Base-by-base conservation (phyloP, 805 yeast species). In the Lachancea quebecensis region DNA sequence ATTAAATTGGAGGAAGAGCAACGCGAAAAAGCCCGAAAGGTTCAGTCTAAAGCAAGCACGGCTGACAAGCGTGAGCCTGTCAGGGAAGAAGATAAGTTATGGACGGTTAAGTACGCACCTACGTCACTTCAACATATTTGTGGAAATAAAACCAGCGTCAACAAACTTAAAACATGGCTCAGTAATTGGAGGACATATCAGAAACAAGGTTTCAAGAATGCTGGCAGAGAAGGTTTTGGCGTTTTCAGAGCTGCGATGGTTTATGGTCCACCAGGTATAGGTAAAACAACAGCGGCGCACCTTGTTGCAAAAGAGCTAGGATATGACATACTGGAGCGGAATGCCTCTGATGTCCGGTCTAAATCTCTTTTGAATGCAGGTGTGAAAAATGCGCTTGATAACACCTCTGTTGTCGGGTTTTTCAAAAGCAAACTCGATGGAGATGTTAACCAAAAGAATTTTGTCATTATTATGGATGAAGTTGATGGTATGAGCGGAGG, bases 401-500 rank as follows among this genome's bases (percentile, higher is more conserved):
- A 89, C 59, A 81, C 89, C 14, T 87, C 97, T 0, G 82, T 93
- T 12, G 78, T 79, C 43, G 95, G 96, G 0, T 87, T 70, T 59
- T 82, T 87, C 67, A 69, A 74, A 44, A 58, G 63, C 28, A 56
- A 54, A 9, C 49, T 49, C 4, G 50, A 44, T 6, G 53, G 53
- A 10, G 59, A 58, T 14, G 50, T 43, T 2, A 75, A 78, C 52
- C 71, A 75, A 39, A 73, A 75, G 42, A 81, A 77, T 49, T 81
- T 91, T 55, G 87, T 89, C 45, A 72, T 93, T 39, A 84, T 93
- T 51, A 89, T 93, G 98, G 99, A 93, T 67, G 99, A 93, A 69
- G 98, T 93, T 28, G 99, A 93, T 64, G 99, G 99, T 55, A 93
- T 93, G 98, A 87, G 96, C 35, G 89, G 95, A 59, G 99, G 99